Percentiles rank a stretch among this genome's conserved stretches.
Conservation (phyloP, 2,329 filamentous ascomycete genomes). For the Claviceps monticola region DNA sequence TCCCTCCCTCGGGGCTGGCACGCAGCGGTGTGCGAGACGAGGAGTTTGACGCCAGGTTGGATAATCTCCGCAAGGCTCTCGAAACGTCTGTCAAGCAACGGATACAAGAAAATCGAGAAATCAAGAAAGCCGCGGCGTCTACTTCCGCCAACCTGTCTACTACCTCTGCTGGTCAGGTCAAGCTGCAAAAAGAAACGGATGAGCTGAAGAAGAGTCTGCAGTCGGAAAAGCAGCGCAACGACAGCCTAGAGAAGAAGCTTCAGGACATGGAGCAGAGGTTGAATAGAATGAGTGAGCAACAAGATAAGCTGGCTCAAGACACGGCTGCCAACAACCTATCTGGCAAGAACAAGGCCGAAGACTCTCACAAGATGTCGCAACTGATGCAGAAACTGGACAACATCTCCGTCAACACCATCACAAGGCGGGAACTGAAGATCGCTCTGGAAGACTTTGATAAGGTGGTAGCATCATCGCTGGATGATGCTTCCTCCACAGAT, state of each 20-base stretch:
- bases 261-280: constrained; percentile 10
- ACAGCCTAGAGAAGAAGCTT: constrained; percentile 13
- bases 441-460: constrained; percentile 4
- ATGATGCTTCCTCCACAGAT: background rate
- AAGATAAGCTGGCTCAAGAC: background rate
- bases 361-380: background rate
- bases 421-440: background rate
- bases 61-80: background rate
- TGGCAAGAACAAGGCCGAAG: background rate
- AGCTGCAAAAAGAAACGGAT: constrained; percentile 2
- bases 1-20: background rate
- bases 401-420: background rate
- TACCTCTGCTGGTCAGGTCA: background rate
- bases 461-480: background rate
- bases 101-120: background rate
- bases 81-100: background rate
- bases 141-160: background rate
- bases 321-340: background rate
- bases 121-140: background rate
- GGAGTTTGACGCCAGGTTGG: constrained; percentile 1
- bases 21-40: background rate
- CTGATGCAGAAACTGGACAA: background rate
- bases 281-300: constrained; percentile 2
- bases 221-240: constrained; percentile 3
- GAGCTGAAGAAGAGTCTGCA: constrained; percentile 3